Evolutionary conservation across 225 moss, liverwort and hornwort genomes (phyloP).

Genomic region (Marchantia polymorpha): DNA sequence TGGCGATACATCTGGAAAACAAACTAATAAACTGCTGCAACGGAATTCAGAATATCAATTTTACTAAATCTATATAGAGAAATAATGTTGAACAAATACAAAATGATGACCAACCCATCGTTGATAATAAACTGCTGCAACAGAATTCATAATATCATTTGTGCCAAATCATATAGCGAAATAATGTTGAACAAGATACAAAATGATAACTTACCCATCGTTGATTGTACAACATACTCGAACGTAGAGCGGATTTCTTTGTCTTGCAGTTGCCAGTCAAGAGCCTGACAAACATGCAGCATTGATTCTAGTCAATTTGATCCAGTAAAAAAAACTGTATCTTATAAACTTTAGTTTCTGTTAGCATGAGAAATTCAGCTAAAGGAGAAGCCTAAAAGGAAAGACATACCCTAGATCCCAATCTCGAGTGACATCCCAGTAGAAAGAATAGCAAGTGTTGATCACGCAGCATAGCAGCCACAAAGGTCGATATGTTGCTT

Average conservation of each 20-base stretch:
- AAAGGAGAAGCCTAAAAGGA: background rate
- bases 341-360: too few relatives aligned
- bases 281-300: conserved; percentile 37
- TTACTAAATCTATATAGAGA: too few relatives aligned
- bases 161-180: too few relatives aligned
- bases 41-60: too few relatives aligned
- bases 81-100: too few relatives aligned
- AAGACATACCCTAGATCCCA: conserved; percentile 83
- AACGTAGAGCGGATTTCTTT: conserved; percentile 65
- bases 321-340: too few relatives aligned
- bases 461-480: conserved; percentile 85
- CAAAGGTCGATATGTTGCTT: conserved; percentile 63
- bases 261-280: conserved; percentile 66
- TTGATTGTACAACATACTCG: conserved; percentile 67
- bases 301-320: background rate
- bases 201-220: conserved; percentile 57
- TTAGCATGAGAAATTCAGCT: background rate
- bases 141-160: too few relatives aligned
- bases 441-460: conserved; percentile 89
- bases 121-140: conserved; percentile 16
- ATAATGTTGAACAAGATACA: too few relatives aligned
- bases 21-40: too few relatives aligned
- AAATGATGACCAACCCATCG: conserved; percentile 57
- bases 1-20: too few relatives aligned
- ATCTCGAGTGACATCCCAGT: conserved; percentile 92